Evolutionary conservation across 176 grass and related monocot species (phyloP).

Genomic region (Guadua angustifolia): DNA sequence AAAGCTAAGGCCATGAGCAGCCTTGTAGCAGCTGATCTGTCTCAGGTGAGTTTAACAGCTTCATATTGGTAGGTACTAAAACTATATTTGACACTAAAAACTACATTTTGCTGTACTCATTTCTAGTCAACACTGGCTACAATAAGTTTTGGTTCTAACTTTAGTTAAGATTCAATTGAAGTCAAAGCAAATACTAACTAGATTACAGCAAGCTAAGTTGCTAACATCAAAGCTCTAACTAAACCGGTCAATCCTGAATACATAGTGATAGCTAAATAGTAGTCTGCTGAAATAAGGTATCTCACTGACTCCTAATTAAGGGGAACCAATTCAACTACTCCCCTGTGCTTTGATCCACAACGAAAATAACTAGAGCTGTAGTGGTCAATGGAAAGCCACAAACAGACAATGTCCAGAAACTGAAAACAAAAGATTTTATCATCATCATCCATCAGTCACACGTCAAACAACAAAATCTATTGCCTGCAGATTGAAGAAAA

Average conservation of each 20-base stretch:
- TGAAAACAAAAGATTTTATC: not conserved
- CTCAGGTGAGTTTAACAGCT: not conserved
- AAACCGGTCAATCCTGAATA: not conserved
- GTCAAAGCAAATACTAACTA: not conserved
- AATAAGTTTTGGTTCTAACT: not conserved
- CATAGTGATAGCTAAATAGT: not conserved
- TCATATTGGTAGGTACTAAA: not conserved
- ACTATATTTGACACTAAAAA: not conserved
- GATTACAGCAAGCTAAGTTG: not conserved
- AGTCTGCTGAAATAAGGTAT: conserved; percentile 12
- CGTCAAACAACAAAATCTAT: not conserved
- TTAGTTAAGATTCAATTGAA: not conserved
- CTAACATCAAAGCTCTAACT: conserved; percentile 6
- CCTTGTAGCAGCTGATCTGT: not conserved
- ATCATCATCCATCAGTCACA: not conserved
- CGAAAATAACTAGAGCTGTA: not conserved
- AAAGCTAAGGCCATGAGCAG: not conserved
- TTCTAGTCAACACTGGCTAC: not conserved
- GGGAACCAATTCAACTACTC: not conserved
- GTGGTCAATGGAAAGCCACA: not conserved
- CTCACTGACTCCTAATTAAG: not conserved
- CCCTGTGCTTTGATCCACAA: conserved; percentile 5
- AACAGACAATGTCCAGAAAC: not conserved
- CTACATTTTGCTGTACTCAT: not conserved
- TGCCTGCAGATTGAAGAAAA: conserved; percentile 5